phyloP scores from a whole-genome alignment of 2,329 filamentous ascomycete genomes.

The Mycosphaerella arachidis region DNA sequence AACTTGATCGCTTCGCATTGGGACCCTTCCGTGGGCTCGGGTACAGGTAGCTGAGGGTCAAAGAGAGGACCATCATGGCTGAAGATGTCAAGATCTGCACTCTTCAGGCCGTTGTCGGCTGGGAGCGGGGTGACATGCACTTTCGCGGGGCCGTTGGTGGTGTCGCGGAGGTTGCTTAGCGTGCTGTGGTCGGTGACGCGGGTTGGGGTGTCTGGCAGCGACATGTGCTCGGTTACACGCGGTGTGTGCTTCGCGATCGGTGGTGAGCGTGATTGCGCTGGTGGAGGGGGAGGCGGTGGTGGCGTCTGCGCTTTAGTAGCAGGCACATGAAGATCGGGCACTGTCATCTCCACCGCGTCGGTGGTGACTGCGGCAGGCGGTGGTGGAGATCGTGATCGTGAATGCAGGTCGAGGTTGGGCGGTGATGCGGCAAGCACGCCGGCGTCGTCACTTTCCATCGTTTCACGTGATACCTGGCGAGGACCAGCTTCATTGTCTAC shows the following conservation, averaged over 20 bases:
- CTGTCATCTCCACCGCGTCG: neutral
- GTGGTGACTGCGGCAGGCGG: conserved; percentile 1
- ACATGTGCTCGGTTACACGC: neutral
- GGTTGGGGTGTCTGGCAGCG: conserved; percentile 12
- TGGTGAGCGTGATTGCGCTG: neutral
- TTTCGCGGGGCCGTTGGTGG: neutral
- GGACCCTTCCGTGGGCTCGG: neutral
- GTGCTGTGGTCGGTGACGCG: conserved; percentile 18
- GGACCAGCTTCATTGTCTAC: conserved; percentile 13
- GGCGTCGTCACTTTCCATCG: conserved; percentile 15
- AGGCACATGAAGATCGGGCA: neutral
- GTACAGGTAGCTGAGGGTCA: neutral
- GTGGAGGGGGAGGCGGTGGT: neutral
- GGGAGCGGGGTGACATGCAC: neutral
- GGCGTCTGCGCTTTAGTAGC: neutral
- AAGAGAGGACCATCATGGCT: neutral
- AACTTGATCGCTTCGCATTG: neutral
- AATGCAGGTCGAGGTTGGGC: conserved; percentile 1
- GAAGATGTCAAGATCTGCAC: neutral
- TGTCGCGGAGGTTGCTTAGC: conserved; percentile 20
- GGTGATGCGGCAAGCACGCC: neutral
- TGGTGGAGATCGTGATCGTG: neutral
- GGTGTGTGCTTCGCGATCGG: neutral
- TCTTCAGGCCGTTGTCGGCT: neutral
- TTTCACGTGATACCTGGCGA: conserved; percentile 7